Conservation (phyloP, 768 basidiomycete species). For the Rhizopogon vinicolor region DNA sequence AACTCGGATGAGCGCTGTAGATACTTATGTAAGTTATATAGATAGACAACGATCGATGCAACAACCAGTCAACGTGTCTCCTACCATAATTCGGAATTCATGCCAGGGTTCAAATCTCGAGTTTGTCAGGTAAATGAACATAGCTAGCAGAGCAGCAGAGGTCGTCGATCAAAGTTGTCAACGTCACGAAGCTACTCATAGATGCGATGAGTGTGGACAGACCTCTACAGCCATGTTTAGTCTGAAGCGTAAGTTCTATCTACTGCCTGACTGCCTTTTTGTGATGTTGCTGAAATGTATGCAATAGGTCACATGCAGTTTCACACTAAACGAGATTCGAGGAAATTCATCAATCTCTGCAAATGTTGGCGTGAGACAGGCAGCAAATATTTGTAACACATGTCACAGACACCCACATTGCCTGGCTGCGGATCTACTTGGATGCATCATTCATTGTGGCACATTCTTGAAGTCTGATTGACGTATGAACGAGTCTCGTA, state of each 20-base stretch:
- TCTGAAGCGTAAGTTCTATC: slow-evolving; percentile 21
- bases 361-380: neutral
- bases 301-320: slow-evolving; percentile 25
- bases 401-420: neutral
- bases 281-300: too few relatives aligned
- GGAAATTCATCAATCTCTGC: neutral
- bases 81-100: too few relatives aligned
- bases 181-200: slow-evolving; percentile 18
- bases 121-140: too few relatives aligned
- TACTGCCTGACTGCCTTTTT: neutral
- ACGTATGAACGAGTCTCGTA: neutral
- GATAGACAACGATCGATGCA: too few relatives aligned
- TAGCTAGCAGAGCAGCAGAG: too few relatives aligned
- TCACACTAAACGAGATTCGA: neutral
- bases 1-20: too few relatives aligned
- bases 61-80: too few relatives aligned
- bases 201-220: slow-evolving; percentile 15
- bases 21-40: too few relatives aligned
- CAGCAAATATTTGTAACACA: neutral
- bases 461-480: neutral
- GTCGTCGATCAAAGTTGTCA: slow-evolving; percentile 26
- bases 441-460: neutral
- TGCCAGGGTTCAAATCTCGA: too few relatives aligned
- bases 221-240: slow-evolving; percentile 28
- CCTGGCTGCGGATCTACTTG: neutral